phyloP scores from a whole-genome alignment of 1,284 basidiomycete species.

The Ceratobasidium sp. region DNA sequence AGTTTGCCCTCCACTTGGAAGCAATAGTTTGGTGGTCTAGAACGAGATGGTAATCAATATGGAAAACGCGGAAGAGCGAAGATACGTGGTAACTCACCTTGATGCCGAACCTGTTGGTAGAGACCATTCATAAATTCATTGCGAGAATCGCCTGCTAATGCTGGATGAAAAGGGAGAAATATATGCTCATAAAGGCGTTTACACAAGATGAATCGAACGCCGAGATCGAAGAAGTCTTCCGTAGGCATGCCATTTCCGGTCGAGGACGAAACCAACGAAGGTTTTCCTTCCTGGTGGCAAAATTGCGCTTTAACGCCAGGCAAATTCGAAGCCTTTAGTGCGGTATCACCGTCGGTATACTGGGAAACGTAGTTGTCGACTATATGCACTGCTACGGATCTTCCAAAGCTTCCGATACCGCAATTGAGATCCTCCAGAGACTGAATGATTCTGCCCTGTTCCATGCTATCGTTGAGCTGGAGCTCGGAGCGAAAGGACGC shows the following conservation, averaged over 20 bases:
- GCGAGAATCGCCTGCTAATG: background rate
- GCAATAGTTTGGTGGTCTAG: slow-evolving; percentile 19
- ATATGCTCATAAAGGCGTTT: slow-evolving; percentile 26
- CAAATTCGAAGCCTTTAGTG: background rate
- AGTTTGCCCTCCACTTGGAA: slow-evolving; percentile 23
- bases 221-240: slow-evolving; percentile 34
- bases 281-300: slow-evolving; percentile 12
- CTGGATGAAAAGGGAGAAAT: slow-evolving; percentile 35
- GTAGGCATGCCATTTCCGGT: slow-evolving; percentile 1
- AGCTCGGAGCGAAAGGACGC: slow-evolving; percentile 28
- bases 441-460: slow-evolving; percentile 17
- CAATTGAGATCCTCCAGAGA: slow-evolving; percentile 22
- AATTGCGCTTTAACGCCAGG: background rate
- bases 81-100: slow-evolving; percentile 10
- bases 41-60: too few species aligned
- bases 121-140: background rate
- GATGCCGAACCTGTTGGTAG: slow-evolving; percentile 1
- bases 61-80: too few species aligned
- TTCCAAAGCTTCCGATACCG: background rate
- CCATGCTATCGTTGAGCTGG: slow-evolving; percentile 26
- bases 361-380: background rate
- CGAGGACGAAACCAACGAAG: slow-evolving; percentile 34
- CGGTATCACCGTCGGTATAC: background rate
- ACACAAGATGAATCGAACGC: slow-evolving; percentile 16
- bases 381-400: slow-evolving; percentile 11